Base-by-base conservation (phyloP, 2,329 filamentous ascomycete genomes). In the Fusarium lyarnte region DNA sequence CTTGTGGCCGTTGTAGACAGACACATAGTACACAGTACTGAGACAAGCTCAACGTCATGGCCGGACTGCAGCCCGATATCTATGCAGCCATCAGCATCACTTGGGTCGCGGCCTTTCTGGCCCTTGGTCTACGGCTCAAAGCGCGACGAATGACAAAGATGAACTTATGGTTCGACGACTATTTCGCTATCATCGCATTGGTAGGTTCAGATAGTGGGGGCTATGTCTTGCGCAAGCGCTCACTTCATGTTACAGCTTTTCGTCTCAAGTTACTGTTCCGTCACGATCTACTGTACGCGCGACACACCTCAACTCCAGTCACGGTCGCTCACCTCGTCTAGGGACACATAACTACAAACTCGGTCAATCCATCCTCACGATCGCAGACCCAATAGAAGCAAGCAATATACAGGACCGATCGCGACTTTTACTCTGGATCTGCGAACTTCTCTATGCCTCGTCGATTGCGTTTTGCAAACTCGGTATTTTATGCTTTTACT, bases 101-200 rank as follows among this genome's bases (percentile, higher is more conserved):
- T 21, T 77, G 61, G 69, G 14, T 41, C 13, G 69, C 62, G 4
- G 75, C 74, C 11, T 25, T 72, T 17, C 16, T 72, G 9, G 68
- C 71, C 3, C 39, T 77, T 6, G 2, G 66, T 11, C 31, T 77
- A 8, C 63, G 76, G 7, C 49, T 77, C 8, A 63, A 68, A 13
- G 75, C 75, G 0, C 59, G 75, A 5, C 58, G 70, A 5, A 70
- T 77, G 68, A 77, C 63, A 0, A 77, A 74, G 27, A 69, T 72
- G n/a, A 63, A 47, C 12, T 38, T 74, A n/a, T 77, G 75, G 75
- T 69, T 70, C 42, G 75, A 77, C 8, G 74, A 77, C 19, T 75
- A 74, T 27, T 63, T 76, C 17, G 60, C 64, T 5, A 54, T 74
- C 7, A 39, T 58, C 14, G 74, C 75, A 4, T 66, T 76, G 66